Evolutionary conservation across 495 filamentous ascomycete genomes (phyloP), one percentile per base, ranked within the genome.

Genomic region (Apiosordaria backusii): DNA sequence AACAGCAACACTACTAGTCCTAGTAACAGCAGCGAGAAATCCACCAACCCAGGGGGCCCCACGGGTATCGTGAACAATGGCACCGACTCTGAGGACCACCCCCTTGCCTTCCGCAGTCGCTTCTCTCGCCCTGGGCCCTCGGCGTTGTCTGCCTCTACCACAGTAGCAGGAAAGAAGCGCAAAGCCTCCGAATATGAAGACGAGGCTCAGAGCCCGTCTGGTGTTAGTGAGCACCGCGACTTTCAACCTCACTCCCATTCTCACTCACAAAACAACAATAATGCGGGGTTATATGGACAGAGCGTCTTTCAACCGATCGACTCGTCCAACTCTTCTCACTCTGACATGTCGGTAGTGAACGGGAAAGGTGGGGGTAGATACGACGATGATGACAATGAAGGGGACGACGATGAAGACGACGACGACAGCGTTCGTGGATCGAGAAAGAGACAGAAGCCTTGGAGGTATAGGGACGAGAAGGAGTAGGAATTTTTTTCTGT

Each of bases 371-470:
- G 58, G 13, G 27, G 50, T 9, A 45, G 52, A 21, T 23, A 7
- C 18, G 19, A 21, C 19, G 57, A 54, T 0, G 66, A 60, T 50
- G 64, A 61, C 7, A 21, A 27, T 0, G 68, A 40, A 0, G 67
- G 64, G 0, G 63, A 62, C 1, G 73, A 68, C 1, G 71, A 71
- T 24, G 65, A 63, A 5, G 65, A 70, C 13, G 61, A 63, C 25
- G 57, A 60, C 26, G 69, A 70, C 53, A 26, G 54, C 35, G 65
- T 54, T 27, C 50, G 60, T 18, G 29, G 27, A 15, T 27, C 23
- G 7, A 60, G 74, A 35, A 72, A 70, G 62, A 63, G 72, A 2
- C 68, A 71, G 57, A 76, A 69, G 57, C 74, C 74, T 15, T 52
- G 62, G 19, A 60, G 74, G 29, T 76, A 73, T 60, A 62, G 74